These are phyloP conservation scores for Amanita molliuscula DNA, from an alignment of 768 basidiomycete species.

Conservation along the genomic window DNA sequence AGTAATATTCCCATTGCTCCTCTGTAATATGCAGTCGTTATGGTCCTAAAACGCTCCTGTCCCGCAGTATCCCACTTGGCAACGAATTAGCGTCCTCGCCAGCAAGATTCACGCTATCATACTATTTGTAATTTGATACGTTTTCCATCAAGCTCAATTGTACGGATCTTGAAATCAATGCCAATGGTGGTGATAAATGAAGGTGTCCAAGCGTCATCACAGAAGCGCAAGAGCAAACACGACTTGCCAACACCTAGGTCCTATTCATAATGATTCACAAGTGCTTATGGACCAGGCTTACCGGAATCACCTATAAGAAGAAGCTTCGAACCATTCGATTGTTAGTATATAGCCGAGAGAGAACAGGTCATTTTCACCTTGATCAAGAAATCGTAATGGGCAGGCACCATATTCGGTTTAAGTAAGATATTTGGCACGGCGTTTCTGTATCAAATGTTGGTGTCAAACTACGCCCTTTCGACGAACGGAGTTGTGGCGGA, in stretches of 20 bases:
- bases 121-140: constrained; percentile 99
- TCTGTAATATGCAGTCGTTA: constrained; percentile 98
- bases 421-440: neutral
- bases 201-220: constrained; percentile 99
- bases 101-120: neutral
- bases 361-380: constrained; percentile 41
- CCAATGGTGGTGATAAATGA: constrained; percentile 99
- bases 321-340: constrained; percentile 38
- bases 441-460: neutral
- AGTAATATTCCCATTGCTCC: constrained; percentile 98
- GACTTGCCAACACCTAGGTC: constrained; percentile 87
- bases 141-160: constrained; percentile 97
- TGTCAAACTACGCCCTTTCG: neutral
- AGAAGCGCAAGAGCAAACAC: constrained; percentile 91
- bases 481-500: neutral
- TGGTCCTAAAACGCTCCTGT: constrained; percentile 97
- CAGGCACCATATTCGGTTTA: constrained; percentile 56
- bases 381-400: constrained; percentile 97
- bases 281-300: constrained; percentile 19
- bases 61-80: constrained; percentile 97
- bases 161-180: constrained; percentile 98
- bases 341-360: constrained; percentile 1
- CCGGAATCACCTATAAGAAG: constrained; percentile 96
- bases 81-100: constrained; percentile 6
- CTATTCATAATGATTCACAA: neutral